Base-by-base conservation (phyloP, 75 land plant genomes). In the Cupressus sempervirens region DNA sequence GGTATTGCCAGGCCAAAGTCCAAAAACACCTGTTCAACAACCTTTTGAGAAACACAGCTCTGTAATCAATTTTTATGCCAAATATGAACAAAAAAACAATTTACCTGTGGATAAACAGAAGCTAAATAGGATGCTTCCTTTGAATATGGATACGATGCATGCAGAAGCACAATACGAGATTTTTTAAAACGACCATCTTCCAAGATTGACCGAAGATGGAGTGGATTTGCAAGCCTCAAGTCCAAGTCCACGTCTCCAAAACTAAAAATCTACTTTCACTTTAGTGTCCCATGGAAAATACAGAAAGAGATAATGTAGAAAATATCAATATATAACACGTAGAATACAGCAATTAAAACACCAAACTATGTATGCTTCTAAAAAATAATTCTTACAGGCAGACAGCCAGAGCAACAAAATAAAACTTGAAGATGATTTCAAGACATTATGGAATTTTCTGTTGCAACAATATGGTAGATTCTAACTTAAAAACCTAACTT, bases 241-340 rank as follows among this genome's bases (percentile, higher is more conserved):
- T 98, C 98, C 86, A 98, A 84, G 86, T 98, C 99, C 86, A 87
- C 93, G 92, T 98, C 99, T 72, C 99, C 99, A 91, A 98, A 98
- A 32, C 99, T 98, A 86, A 72, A 53, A 65, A 40, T 82, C 6
- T 79, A 32, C 12, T 72, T 72, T 72, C 35, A 72, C 32, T 79
- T 79, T 45, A 79, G 81, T 79, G 45, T 45, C 48, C 81, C n/a
- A 5, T 45, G n/a, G 30, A 79, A 45, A 41, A 79, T 79, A 45
- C 45, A 12, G 30, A 45, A 7, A 79, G 45, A 50, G 10, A 38
- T 7, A n/a, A 45, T 79, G 13, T 40, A 79, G 74, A 79, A 79
- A 79, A 38, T 38, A 38, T 38, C 40, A 38, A 38, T 38, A 23
- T 7, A 1, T 76, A 1, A 38, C 43, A 76, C 38, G 26, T 76